A percentile compares a stretch with the other conserved stretches of the same genome.
phyloP scores from a whole-genome alignment of 2,329 filamentous ascomycete genomes.

The Uncinocarpus reesii region DNA sequence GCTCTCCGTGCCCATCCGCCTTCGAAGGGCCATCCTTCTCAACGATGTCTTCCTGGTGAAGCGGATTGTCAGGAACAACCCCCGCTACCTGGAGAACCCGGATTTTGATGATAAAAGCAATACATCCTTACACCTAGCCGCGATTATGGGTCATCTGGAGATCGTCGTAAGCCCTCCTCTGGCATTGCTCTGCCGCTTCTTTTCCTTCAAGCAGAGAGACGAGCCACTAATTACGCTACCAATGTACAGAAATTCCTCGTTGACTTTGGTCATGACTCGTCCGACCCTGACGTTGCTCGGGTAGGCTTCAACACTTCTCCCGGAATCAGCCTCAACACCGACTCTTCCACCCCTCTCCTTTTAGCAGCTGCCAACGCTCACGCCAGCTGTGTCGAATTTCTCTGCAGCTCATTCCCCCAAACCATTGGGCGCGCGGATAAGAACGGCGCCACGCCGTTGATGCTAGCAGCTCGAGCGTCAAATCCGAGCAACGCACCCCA shows the following conservation, averaged over 20 bases:
- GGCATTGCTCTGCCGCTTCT: too few species aligned
- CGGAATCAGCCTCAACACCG: constrained; percentile 65
- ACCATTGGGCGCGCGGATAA: constrained; percentile 57
- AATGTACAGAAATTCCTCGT: constrained; percentile 51
- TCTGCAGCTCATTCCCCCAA: constrained; percentile 54
- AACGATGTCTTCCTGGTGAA: constrained; percentile 62
- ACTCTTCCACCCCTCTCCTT: constrained; percentile 72
- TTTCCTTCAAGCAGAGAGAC: neutral
- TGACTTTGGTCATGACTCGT: constrained; percentile 62
- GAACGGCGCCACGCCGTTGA: constrained; percentile 47
- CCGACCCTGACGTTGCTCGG: constrained; percentile 23
- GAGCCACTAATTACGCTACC: neutral
- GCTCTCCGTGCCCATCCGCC: constrained; percentile 51
- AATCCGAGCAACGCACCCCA: constrained; percentile 17
- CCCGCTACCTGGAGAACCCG: constrained; percentile 63
- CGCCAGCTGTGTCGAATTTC: constrained; percentile 61
- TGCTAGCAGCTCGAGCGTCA: constrained; percentile 31
- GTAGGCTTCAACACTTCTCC: constrained; percentile 24
- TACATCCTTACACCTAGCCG: constrained; percentile 73
- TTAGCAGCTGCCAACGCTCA: constrained; percentile 61
- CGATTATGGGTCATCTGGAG: constrained; percentile 57
- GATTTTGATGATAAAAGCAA: constrained; percentile 67
- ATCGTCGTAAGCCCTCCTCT: constrained; percentile 44
- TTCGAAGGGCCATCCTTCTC: constrained; percentile 70
- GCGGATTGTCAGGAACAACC: constrained; percentile 66